Evolutionary conservation across 768 basidiomycete genomes (phyloP).

Genomic region (Russula lepida): DNA sequence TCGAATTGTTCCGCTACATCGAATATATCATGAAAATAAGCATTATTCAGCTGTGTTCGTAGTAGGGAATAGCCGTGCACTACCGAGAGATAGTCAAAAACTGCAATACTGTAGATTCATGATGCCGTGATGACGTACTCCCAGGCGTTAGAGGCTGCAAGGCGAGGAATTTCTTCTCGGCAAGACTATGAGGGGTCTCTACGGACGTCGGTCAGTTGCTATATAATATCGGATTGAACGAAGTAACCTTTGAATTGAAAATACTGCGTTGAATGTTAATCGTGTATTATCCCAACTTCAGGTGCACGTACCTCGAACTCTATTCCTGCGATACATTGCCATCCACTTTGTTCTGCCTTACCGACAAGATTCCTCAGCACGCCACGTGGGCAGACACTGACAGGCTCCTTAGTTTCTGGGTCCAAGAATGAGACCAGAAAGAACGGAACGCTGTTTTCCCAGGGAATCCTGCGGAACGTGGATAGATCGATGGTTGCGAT

Average conservation of each 20-base stretch:
- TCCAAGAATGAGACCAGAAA: conserved; percentile 89
- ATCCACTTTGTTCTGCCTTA: conserved; percentile 39
- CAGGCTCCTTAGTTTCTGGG: conserved; percentile 69
- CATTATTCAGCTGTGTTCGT: conserved; percentile 80
- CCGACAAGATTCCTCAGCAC: conserved; percentile 53
- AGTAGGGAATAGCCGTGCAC: conserved; percentile 98
- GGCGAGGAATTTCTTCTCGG: conserved; percentile 68
- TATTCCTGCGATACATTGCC: conserved; percentile 72
- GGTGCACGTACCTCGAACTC: conserved; percentile 72
- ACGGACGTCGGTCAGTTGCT: conserved; percentile 9
- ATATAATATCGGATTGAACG: not conserved
- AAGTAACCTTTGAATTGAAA: conserved; percentile 79
- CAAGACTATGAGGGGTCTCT: conserved; percentile 75
- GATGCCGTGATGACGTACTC: conserved; percentile 46
- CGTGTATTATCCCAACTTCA: not conserved
- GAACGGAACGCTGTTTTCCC: conserved; percentile 88
- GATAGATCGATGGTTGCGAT: conserved; percentile 80
- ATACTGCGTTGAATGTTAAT: conserved; percentile 41
- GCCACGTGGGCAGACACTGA: conserved; percentile 84
- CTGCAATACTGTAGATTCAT: not conserved
- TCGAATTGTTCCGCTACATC: conserved; percentile 65
- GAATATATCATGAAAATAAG: conserved; percentile 85
- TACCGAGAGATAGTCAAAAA: conserved; percentile 26
- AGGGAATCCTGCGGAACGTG: conserved; percentile 81
- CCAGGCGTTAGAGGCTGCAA: conserved; percentile 84